Evolutionary conservation across 768 basidiomycete species (phyloP), one percentile per base, ranked within the genome.

Genomic region (Boletus reticulatus): DNA sequence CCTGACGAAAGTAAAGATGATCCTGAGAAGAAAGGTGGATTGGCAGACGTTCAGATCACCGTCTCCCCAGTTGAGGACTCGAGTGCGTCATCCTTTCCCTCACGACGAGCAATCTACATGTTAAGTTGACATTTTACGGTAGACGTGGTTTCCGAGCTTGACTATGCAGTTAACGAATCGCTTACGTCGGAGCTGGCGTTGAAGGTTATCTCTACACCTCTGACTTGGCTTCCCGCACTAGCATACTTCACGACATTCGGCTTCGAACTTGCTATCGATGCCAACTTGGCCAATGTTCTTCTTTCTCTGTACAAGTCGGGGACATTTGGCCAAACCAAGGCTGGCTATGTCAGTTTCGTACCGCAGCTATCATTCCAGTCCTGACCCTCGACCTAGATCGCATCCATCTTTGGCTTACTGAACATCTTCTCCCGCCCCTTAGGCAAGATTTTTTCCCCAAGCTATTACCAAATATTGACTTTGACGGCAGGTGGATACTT

Each of bases 21-120:
- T 37, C 58, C 62, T 20, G 68, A 67, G 43, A 66, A 76, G 62
- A 66, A 67, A 20, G 60, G 60, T n/a, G 66, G 61, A 38, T 53
- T 58, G 36, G 51, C 22, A 19, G 60, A 62, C 34, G 19, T 64
- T 13, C 59, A 66, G 7, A 64, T 67, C 39, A 60, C 53, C 24
- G 43, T 51, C 6, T 13, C 17, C 9, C 38, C 55, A 24, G 49
- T 37, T 37, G 8, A 31, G 6, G 38, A 47, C 8, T 4, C 6
- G 22, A 54, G 53, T 54, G 19, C 10, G 53, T 29, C 22, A 19
- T 19, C 13, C 42, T 34, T 24, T 16, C 32, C 10, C 39, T 27
- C 11, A 16, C 24, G 41, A 36, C 24, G 8, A 17, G 17, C 24
- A 20, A 48, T 9, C 27, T 2, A 22, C 22, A 22, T 22, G 29